Evolutionary conservation across 1,284 basidiomycete species (phyloP).

Genomic region (Schizopora paradoxa): DNA sequence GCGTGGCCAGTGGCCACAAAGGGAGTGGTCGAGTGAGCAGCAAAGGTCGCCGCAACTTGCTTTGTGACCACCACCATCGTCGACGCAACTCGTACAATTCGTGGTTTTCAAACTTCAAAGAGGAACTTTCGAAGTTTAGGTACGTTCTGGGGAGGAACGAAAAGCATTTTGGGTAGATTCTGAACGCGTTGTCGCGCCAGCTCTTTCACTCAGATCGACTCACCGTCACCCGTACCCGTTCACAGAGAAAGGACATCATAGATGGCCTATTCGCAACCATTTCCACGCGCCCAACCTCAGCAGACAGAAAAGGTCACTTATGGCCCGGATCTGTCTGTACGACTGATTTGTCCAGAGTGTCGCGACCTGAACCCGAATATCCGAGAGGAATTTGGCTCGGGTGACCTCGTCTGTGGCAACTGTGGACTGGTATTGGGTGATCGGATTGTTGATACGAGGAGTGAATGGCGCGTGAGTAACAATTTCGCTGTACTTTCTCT

Average conservation of each 20-base stretch:
- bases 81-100: not conserved
- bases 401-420: slow-evolving; percentile 94
- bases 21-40: too few species aligned
- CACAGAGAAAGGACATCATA: slow-evolving; percentile 8
- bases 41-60: slow-evolving; percentile 4
- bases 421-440: slow-evolving; percentile 97
- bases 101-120: too few species aligned
- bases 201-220: slow-evolving; percentile 5
- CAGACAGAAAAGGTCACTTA: slow-evolving; percentile 43
- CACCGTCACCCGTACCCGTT: slow-evolving; percentile 7
- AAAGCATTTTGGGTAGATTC: too few species aligned
- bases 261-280: slow-evolving; percentile 60
- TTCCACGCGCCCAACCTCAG: slow-evolving; percentile 57
- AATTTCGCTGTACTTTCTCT: slow-evolving; percentile 18
- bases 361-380: slow-evolving; percentile 89
- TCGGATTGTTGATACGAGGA: slow-evolving; percentile 94
- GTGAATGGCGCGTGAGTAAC: slow-evolving; percentile 89
- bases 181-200: not conserved
- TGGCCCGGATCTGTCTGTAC: slow-evolving; percentile 81
- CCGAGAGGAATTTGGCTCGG: slow-evolving; percentile 95
- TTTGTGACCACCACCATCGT: slow-evolving; percentile 3
- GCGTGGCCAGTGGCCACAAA: too few species aligned
- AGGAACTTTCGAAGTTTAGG: too few species aligned
- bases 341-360: slow-evolving; percentile 93
- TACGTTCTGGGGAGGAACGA: not conserved